These are phyloP conservation scores for Plasmodium gonderi DNA, from an alignment of 169 alveolate genomes.

Conservation along the genomic window DNA sequence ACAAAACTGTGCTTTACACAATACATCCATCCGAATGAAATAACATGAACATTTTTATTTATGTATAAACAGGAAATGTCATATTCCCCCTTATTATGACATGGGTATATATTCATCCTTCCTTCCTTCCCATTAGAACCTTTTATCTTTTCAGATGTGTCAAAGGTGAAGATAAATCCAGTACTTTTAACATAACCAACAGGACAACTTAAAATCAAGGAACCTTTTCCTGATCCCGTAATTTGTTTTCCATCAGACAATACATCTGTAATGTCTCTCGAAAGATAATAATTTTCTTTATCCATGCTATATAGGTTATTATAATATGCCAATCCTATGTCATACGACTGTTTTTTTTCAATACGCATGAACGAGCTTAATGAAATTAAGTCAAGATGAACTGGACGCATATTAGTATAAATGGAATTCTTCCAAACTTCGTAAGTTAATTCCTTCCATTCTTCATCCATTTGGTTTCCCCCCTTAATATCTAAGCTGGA, in stretches of 20 bases:
- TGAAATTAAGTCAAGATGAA: constrained; percentile 46
- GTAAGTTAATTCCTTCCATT: constrained; percentile 46
- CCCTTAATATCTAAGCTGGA: constrained; percentile 27
- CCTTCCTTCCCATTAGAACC: neutral
- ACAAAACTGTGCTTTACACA: constrained; percentile 45
- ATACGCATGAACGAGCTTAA: constrained; percentile 48
- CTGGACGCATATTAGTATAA: constrained; percentile 29
- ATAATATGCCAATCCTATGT: constrained; percentile 26
- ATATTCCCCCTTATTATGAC: constrained; percentile 50
- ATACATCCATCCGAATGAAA: constrained; percentile 64
- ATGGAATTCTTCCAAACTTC: constrained; percentile 43
- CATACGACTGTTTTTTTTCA: constrained; percentile 41
- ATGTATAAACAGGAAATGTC: constrained; percentile 46
- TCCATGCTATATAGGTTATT: constrained; percentile 37
- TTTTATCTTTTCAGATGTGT: constrained; percentile 14
- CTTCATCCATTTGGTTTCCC: constrained; percentile 12
- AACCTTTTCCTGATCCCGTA: constrained; percentile 64
- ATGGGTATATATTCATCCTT: constrained; percentile 29
- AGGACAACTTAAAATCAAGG: constrained; percentile 67
- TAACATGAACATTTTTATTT: constrained; percentile 10
- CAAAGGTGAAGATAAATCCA: constrained; percentile 34
- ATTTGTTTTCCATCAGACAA: constrained; percentile 52
- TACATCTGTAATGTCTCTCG: constrained; percentile 34
- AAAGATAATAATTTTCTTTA: constrained; percentile 42
- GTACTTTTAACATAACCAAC: constrained; percentile 67